A percentile compares a stretch with the other conserved stretches of the same genome.
These are phyloP conservation scores for Penicillium sp. DNA, from an alignment of 2,329 filamentous ascomycete species.

Conservation along the genomic window DNA sequence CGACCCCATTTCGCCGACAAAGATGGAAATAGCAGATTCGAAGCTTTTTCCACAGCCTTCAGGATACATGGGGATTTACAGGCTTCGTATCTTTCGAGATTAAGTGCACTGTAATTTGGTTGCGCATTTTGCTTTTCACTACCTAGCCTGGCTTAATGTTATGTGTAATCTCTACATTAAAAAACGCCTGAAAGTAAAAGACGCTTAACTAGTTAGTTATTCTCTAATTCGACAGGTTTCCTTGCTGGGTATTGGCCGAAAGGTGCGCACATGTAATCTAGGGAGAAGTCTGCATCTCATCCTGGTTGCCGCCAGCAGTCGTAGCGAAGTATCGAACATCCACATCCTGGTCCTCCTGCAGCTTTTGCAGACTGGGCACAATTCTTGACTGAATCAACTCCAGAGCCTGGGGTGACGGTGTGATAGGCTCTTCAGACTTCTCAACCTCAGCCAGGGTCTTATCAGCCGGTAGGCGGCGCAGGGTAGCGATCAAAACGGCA, in stretches of 20 bases:
- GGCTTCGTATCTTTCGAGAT: neutral
- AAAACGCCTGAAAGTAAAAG: conserved; percentile 34
- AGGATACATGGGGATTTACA: too few species aligned
- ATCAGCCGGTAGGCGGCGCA: conserved; percentile 83
- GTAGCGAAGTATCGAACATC: conserved; percentile 98
- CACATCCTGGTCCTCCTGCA: conserved; percentile 95
- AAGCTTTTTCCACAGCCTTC: too few species aligned
- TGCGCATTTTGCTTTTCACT: conserved; percentile 19
- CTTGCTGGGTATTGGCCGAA: conserved; percentile 14
- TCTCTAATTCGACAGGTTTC: conserved; percentile 37
- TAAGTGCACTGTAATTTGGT: conserved; percentile 3
- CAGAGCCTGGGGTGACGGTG: conserved; percentile 66
- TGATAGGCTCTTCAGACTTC: conserved; percentile 60
- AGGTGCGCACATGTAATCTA: conserved; percentile 16
- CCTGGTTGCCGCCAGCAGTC: conserved; percentile 64
- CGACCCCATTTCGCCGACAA: conserved; percentile 18
- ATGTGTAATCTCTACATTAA: conserved; percentile 36
- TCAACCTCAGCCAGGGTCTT: conserved; percentile 82
- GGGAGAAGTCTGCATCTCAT: conserved; percentile 55
- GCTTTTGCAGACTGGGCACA: conserved; percentile 84
- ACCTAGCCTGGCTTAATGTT: conserved; percentile 23
- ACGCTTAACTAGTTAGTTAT: conserved; percentile 40
- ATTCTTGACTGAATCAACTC: conserved; percentile 83
- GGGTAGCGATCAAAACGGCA: conserved; percentile 79
- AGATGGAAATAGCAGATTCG: too few species aligned